Percentiles rank a stretch among this genome's conserved stretches.
phyloP scores from a whole-genome alignment of 768 basidiomycete genomes.

The Russula ochroleuca region DNA sequence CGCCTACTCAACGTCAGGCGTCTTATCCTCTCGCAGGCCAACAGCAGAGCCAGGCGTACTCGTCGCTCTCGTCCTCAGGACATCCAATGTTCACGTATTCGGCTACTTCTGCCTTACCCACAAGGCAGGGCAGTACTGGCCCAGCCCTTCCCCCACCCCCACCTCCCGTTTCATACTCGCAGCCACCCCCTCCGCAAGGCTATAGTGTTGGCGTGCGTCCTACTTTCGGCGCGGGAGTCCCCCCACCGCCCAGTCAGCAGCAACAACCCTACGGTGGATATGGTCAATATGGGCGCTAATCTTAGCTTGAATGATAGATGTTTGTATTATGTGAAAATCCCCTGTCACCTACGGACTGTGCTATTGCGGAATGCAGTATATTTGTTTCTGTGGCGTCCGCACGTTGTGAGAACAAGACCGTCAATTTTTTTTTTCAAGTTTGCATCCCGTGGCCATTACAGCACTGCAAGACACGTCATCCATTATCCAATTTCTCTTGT shows the following conservation, averaged over 20 bases:
- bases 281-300: constrained; percentile 35
- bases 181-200: constrained; percentile 29
- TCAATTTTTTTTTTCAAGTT: background rate
- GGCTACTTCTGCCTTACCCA: constrained; percentile 4
- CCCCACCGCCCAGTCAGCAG: constrained; percentile 32
- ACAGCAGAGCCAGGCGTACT: constrained; percentile 18
- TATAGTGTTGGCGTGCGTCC: constrained; percentile 14
- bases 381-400: constrained; percentile 3
- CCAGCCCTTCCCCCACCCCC: constrained; percentile 33
- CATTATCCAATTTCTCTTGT: background rate
- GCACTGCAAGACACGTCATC: background rate
- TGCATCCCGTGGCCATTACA: constrained; percentile 10
- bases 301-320: constrained; percentile 12
- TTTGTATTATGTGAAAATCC: constrained; percentile 14
- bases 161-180: constrained; percentile 30
- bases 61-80: constrained; percentile 29
- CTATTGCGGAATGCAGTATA: constrained; percentile 11
- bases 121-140: constrained; percentile 23
- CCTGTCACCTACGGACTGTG: background rate
- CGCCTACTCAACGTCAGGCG: constrained; percentile 30
- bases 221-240: constrained; percentile 10
- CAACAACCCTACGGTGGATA: constrained; percentile 34
- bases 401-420: background rate
- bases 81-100: constrained; percentile 12
- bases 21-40: constrained; percentile 27